These are phyloP conservation scores for Kuraishia hungarica DNA, from an alignment of 805 yeast genomes.

Conservation along the genomic window DNA sequence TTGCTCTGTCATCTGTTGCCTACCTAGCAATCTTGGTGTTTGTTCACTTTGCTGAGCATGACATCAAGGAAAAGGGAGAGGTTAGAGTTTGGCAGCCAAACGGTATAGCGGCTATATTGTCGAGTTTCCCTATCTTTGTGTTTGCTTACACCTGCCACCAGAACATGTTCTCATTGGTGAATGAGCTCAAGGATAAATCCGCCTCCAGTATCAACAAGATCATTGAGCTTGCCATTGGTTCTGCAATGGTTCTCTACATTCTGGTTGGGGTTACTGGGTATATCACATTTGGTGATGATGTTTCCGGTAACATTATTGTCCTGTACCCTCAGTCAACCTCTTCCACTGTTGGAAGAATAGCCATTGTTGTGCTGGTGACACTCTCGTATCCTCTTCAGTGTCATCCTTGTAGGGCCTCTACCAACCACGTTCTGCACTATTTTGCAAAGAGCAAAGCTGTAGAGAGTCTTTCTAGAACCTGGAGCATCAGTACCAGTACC, in stretches of 20 bases:
- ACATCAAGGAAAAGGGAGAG: constrained; percentile 44
- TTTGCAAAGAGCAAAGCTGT: constrained; percentile 19
- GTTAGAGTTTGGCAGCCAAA: constrained; percentile 40
- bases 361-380: constrained; percentile 73
- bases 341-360: constrained; percentile 73
- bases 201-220: constrained; percentile 36
- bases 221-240: constrained; percentile 42
- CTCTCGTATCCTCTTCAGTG: constrained; percentile 85
- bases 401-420: constrained; percentile 82
- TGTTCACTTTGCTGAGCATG: constrained; percentile 55
- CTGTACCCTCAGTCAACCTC: constrained; percentile 59
- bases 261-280: constrained; percentile 79
- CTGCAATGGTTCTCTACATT: constrained; percentile 56
- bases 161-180: constrained; percentile 83
- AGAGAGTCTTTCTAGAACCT: constrained; percentile 2
- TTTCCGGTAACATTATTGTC: constrained; percentile 70
- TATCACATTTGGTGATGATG: constrained; percentile 76
- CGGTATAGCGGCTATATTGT: constrained; percentile 38
- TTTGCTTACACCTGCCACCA: constrained; percentile 96
- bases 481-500: neutral
- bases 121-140: constrained; percentile 83
- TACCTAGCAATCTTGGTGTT: constrained; percentile 70
- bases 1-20: constrained; percentile 74
- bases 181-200: constrained; percentile 60
- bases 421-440: constrained; percentile 61